Percentiles rank a stretch among this genome's conserved stretches.
Conservation (phyloP, 495 filamentous ascomycete genomes). For the Lepraria neglecta region DNA sequence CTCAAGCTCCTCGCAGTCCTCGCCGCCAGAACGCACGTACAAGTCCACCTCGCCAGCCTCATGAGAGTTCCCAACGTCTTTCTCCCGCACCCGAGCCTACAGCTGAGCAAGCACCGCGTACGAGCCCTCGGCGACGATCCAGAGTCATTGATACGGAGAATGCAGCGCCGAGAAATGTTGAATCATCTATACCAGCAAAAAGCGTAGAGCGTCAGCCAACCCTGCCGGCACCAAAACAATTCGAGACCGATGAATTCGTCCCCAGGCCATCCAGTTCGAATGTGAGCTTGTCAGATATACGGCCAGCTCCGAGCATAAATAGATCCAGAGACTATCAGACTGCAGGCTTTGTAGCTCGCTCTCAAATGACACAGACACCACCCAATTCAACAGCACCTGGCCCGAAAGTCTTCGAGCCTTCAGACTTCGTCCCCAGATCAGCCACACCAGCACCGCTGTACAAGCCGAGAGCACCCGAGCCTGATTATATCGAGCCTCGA, state of each 20-base stretch:
- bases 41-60: slow-evolving; percentile 10
- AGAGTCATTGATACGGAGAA: background rate
- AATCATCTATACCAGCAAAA: background rate
- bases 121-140: slow-evolving; percentile 3
- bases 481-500: slow-evolving; percentile 17
- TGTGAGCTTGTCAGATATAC: background rate
- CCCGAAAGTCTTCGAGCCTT: slow-evolving; percentile 7
- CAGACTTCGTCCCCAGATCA: slow-evolving; percentile 13
- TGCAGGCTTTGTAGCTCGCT: slow-evolving; percentile 1
- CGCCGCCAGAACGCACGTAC: slow-evolving; percentile 4
- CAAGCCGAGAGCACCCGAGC: slow-evolving; percentile 16
- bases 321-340: background rate
- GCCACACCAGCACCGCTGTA: slow-evolving; percentile 1
- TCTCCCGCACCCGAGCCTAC: background rate
- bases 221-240: background rate
- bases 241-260: background rate
- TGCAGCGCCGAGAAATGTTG: background rate
- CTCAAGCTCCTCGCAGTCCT: slow-evolving; percentile 1
- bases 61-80: background rate
- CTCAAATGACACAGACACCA: background rate
- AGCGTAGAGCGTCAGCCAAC: background rate
- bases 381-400: background rate
- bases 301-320: slow-evolving; percentile 4
- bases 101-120: slow-evolving; percentile 1
- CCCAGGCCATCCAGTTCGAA: background rate